Evolutionary conservation across 2,329 filamentous ascomycete species (phyloP).

Genomic region (Raffaelea deltoideospora): DNA sequence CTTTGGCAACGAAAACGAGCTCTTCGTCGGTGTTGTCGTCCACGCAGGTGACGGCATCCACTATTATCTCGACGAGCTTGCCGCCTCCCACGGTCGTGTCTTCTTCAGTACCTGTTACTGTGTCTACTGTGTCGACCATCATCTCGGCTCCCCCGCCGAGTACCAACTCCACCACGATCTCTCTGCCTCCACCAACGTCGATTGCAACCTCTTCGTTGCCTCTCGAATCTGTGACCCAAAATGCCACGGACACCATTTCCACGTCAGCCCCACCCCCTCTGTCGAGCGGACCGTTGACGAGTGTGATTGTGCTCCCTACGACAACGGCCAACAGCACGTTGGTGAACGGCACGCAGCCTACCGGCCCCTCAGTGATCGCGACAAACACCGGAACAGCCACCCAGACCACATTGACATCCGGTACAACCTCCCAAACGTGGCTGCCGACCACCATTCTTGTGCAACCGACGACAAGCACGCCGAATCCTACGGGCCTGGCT

Average conservation of each 20-base stretch:
- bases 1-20: no score
- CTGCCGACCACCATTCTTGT: constrained; percentile 48
- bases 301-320: neutral
- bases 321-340: constrained; percentile 1
- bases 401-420: neutral
- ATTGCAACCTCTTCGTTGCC: constrained; percentile 1
- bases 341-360: neutral
- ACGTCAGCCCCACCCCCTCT: no score
- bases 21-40: neutral
- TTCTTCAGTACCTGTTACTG: no score
- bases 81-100: no score
- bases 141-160: neutral
- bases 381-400: neutral
- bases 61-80: no score
- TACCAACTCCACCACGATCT: constrained; percentile 1
- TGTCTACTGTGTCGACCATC: neutral
- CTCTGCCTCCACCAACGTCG: constrained; percentile 1
- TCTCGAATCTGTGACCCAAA: neutral
- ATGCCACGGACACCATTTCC: neutral
- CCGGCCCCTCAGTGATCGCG: neutral
- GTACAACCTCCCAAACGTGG: constrained; percentile 17
- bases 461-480: constrained; percentile 28
- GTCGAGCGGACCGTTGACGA: neutral
- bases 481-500: constrained; percentile 20
- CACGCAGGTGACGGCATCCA: neutral